Percentiles rank a stretch among this genome's conserved stretches.
Evolutionary conservation across 129 eudicot genomes (phyloP).

Genomic region (Solidago caesia): DNA sequence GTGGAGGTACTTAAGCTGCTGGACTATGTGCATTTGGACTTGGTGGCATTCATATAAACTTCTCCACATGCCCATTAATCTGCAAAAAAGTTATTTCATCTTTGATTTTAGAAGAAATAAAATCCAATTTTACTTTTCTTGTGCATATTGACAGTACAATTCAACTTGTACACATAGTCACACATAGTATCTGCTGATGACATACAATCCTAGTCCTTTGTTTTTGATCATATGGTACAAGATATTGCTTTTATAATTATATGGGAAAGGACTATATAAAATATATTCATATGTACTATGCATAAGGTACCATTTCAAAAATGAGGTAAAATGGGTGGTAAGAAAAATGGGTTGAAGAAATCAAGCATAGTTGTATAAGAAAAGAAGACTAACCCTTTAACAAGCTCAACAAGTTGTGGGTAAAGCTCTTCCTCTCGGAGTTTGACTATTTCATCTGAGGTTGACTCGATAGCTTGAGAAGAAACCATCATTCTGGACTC

Average conservation of each 20-base stretch:
- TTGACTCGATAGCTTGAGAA: slow-evolving; percentile 74
- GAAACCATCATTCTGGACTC: slow-evolving; percentile 87
- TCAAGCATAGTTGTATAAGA: too few relatives aligned
- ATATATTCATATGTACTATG: slow-evolving; percentile 2
- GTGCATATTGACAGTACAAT: slow-evolving; percentile 14
- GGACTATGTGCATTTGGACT: slow-evolving; percentile 87
- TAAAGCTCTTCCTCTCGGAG: slow-evolving; percentile 85
- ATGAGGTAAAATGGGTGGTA: background rate
- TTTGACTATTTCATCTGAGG: slow-evolving; percentile 71
- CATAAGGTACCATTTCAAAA: background rate
- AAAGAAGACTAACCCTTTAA: slow-evolving; percentile 64
- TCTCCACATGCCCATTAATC: slow-evolving; percentile 93
- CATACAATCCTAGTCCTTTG: slow-evolving; percentile 1
- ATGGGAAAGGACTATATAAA: background rate
- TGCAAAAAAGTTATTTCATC: slow-evolving; percentile 26
- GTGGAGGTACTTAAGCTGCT: slow-evolving; percentile 82
- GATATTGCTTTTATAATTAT: background rate
- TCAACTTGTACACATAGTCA: background rate
- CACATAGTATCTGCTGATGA: background rate
- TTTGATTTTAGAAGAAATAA: slow-evolving; percentile 8
- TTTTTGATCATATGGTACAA: slow-evolving; percentile 17
- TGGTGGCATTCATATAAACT: slow-evolving; percentile 94
- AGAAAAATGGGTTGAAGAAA: background rate
- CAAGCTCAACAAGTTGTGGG: slow-evolving; percentile 89
- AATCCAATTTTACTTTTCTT: slow-evolving; percentile 14